Percentiles rank a stretch among this genome's conserved stretches.
Conservation (phyloP, 2,329 filamentous ascomycete genomes). For the Cytospora piceae region DNA sequence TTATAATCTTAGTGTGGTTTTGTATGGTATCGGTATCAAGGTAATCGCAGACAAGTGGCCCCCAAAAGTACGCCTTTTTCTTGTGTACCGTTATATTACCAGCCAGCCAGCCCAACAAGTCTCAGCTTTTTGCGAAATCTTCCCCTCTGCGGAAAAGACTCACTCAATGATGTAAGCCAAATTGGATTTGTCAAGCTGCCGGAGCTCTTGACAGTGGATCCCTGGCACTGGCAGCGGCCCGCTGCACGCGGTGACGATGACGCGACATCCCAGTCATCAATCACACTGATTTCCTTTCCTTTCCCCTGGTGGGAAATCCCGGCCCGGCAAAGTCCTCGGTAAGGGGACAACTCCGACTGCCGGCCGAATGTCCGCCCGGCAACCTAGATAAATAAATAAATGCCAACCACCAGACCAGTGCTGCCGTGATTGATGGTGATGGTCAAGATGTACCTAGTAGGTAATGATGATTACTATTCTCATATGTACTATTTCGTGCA, state of each 20-base stretch:
- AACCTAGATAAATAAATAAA: too few species aligned
- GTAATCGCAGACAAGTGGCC: not conserved
- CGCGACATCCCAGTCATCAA: constrained; percentile 1
- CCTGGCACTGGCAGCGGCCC: not conserved
- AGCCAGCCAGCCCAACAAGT: not conserved
- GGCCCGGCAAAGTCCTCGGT: not conserved
- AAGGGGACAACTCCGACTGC: not conserved
- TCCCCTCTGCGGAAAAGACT: constrained; percentile 14
- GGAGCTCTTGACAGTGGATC: not conserved
- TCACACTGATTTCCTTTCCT: too few species aligned
- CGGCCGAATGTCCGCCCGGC: not conserved
- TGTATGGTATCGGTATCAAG: constrained; percentile 13
- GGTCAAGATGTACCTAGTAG: not conserved
- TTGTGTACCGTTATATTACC: not conserved
- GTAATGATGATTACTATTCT: not conserved
- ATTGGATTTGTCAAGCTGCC: constrained; percentile 29
- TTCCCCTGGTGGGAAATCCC: not conserved
- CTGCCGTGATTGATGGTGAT: too few species aligned
- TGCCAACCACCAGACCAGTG: not conserved
- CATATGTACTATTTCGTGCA: not conserved
- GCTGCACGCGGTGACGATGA: not conserved
- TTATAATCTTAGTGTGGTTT: constrained; percentile 14
- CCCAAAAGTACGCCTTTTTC: constrained; percentile 18
- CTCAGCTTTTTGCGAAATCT: not conserved
- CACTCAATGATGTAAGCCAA: constrained; percentile 27